Conservation (phyloP, 345 rosid species). For the Salix exigua region DNA sequence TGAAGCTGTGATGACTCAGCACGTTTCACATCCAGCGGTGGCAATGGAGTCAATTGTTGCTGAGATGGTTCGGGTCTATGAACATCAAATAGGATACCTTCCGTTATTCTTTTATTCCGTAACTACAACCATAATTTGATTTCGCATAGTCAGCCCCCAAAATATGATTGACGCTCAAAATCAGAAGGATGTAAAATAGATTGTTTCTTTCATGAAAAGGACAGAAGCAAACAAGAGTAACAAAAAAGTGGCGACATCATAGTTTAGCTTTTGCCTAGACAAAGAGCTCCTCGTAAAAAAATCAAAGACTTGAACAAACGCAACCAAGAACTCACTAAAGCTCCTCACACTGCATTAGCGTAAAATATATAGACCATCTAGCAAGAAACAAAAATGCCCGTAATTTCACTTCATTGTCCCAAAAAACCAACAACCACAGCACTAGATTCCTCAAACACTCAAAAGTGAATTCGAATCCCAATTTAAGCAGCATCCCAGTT, state of each 20-base stretch:
- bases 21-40: constrained; percentile 45
- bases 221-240: background rate
- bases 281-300: background rate
- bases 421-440: background rate
- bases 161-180: background rate
- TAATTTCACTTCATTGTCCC: background rate
- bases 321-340: constrained; percentile 1
- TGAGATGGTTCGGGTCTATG: constrained; percentile 55
- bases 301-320: background rate
- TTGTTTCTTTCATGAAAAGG: background rate
- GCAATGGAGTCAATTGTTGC: constrained; percentile 25
- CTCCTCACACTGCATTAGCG: background rate
- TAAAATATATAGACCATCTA: background rate
- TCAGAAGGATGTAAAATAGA: background rate
- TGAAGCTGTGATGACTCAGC: constrained; percentile 76
- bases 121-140: constrained; percentile 43
- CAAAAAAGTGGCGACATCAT: background rate
- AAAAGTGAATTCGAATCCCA: background rate
- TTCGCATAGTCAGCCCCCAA: constrained; percentile 11
- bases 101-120: constrained; percentile 57
- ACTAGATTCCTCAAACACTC: background rate
- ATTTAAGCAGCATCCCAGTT: background rate
- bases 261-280: background rate
- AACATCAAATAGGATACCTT: constrained; percentile 51
- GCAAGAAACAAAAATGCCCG: background rate